These are phyloP conservation scores for Porodaedalea pini DNA, from an alignment of 1,284 basidiomycete species.

Conservation along the genomic window DNA sequence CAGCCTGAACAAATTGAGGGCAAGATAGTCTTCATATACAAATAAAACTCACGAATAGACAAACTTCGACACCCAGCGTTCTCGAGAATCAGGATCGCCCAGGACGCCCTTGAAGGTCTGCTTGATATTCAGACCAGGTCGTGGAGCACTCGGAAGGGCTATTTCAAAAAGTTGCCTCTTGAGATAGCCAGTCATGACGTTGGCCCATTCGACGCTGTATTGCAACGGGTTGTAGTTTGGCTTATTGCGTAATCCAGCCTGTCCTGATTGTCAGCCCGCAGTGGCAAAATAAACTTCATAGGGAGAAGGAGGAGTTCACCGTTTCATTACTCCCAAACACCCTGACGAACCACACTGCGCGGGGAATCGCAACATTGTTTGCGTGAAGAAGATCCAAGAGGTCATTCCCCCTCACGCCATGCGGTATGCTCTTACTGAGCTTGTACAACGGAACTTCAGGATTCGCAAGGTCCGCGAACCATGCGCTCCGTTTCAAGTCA, in stretches of 20 bases:
- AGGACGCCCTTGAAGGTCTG: conserved; percentile 76
- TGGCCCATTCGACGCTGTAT: conserved; percentile 91
- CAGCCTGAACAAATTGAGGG: conserved; percentile 44
- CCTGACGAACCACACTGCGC: conserved; percentile 94
- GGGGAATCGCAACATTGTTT: conserved; percentile 76
- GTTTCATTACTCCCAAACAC: conserved; percentile 96
- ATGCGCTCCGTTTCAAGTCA: conserved; percentile 82
- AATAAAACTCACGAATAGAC: conserved; percentile 60
- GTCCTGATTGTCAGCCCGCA: conserved; percentile 1
- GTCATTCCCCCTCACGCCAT: conserved; percentile 90
- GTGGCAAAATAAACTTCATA: too few relatives aligned
- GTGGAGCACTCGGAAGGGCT: conserved; percentile 72
- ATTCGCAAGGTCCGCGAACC: conserved; percentile 90
- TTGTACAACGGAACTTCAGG: conserved; percentile 84
- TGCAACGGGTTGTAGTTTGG: conserved; percentile 73
- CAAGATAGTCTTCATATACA: conserved; percentile 16
- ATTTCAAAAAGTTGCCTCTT: conserved; percentile 88
- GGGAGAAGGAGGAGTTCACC: conserved; percentile 38
- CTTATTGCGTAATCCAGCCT: conserved; percentile 73
- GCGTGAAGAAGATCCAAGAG: conserved; percentile 84
- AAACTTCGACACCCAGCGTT: conserved; percentile 79
- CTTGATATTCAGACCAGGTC: conserved; percentile 72
- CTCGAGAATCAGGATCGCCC: conserved; percentile 62
- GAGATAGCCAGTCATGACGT: conserved; percentile 81
- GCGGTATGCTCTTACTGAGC: conserved; percentile 87